phyloP scores from a whole-genome alignment of 78 protist genomes.

The Pelomyxa schiedti region DNA sequence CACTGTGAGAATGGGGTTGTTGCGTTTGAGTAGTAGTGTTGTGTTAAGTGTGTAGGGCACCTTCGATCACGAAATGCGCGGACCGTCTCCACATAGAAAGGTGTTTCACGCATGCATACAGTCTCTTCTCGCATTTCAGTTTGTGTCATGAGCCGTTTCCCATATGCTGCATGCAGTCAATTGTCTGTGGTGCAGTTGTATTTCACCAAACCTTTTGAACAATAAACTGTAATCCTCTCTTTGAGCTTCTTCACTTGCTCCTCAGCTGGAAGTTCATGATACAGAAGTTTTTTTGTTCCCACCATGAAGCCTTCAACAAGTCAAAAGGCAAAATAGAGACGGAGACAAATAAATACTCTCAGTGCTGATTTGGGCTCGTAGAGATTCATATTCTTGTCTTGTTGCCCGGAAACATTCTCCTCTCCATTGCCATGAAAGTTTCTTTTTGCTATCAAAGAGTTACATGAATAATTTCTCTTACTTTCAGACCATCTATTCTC shows the following conservation, averaged over 20 bases:
- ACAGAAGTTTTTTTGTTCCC: constrained; percentile 1
- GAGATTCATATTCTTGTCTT: constrained; percentile 33
- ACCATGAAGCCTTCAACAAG: neutral
- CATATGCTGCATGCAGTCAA: constrained; percentile 21
- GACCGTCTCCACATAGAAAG: constrained; percentile 97
- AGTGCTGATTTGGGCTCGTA: constrained; percentile 55
- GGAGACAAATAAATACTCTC: constrained; percentile 12
- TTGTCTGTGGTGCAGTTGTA: neutral
- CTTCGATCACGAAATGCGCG: constrained; percentile 85
- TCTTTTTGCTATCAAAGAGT: constrained; percentile 24
- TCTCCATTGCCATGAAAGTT: constrained; percentile 88
- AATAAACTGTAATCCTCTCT: constrained; percentile 68
- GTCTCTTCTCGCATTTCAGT: constrained; percentile 35
- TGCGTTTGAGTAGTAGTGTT: too few species aligned
- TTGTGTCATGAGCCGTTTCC: constrained; percentile 35
- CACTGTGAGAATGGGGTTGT: too few species aligned
- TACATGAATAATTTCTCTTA: neutral
- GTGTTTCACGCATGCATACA: constrained; percentile 97
- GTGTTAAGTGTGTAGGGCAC: too few species aligned
- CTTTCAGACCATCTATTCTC: constrained; percentile 28
- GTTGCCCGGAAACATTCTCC: constrained; percentile 70
- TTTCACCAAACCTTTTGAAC: neutral
- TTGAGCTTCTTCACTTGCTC: constrained; percentile 39
- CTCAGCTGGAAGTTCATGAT: constrained; percentile 27
- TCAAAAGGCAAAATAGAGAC: neutral